phyloP scores from a whole-genome alignment of 129 eudicot genomes.

The Centrapalus pauciflorus region DNA sequence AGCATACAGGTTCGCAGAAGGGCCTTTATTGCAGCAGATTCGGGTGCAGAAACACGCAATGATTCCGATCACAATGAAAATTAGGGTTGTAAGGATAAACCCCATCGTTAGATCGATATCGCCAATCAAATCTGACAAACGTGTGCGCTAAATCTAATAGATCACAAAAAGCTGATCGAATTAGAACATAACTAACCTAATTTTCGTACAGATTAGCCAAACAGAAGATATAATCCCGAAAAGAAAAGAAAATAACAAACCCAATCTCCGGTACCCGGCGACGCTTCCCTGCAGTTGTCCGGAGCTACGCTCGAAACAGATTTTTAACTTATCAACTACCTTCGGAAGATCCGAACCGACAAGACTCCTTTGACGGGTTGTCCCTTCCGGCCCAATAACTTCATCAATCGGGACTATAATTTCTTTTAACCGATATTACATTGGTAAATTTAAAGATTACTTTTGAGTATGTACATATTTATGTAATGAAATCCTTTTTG shows the following conservation, averaged over 20 bases:
- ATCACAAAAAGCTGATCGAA: slow-evolving; percentile 12
- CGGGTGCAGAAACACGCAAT: slow-evolving; percentile 55
- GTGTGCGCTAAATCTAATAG: slow-evolving; percentile 5
- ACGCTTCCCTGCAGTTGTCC: slow-evolving; percentile 21
- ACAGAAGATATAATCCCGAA: neutral
- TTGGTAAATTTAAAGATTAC: too few species aligned
- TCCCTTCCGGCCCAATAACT: neutral
- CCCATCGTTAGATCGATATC: slow-evolving; percentile 50
- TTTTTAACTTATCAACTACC: slow-evolving; percentile 35
- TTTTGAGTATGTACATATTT: too few species aligned
- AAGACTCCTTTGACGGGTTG: neutral
- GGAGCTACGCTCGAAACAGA: slow-evolving; percentile 33
- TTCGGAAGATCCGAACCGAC: slow-evolving; percentile 20
- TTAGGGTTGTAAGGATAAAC: slow-evolving; percentile 60
- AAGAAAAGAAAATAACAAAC: slow-evolving; percentile 4
- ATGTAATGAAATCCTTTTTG: too few species aligned
- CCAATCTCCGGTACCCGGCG: slow-evolving; percentile 35
- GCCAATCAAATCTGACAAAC: slow-evolving; percentile 29
- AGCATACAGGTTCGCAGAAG: slow-evolving; percentile 67
- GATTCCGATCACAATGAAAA: slow-evolving; percentile 53
- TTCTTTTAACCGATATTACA: neutral
- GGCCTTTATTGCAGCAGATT: slow-evolving; percentile 70
- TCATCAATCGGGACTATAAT: neutral
- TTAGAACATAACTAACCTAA: neutral
- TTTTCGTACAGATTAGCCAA: neutral